These are phyloP conservation scores for Pseudohyphozyma bogoriensis DNA, from an alignment of 768 basidiomycete species.

Conservation along the genomic window DNA sequence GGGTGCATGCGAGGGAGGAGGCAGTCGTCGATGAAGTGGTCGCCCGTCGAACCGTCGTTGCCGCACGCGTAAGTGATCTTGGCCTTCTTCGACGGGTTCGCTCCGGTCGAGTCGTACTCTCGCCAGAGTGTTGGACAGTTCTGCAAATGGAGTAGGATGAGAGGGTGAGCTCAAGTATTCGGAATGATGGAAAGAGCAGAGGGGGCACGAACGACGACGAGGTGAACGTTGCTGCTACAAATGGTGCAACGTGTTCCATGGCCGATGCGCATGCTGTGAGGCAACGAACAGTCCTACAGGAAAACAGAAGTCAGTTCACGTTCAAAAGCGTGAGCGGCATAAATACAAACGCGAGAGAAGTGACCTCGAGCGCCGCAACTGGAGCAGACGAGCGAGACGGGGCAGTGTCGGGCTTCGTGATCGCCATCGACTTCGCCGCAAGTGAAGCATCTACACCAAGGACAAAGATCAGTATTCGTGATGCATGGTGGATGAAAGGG, in stretches of 20 bases:
- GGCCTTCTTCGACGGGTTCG: conserved; percentile 22
- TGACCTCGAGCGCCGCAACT: conserved; percentile 25
- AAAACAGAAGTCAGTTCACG: background rate
- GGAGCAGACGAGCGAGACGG: conserved; percentile 22
- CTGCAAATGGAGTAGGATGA: background rate
- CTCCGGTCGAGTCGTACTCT: conserved; percentile 20
- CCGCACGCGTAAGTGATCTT: conserved; percentile 23
- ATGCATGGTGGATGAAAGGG: background rate
- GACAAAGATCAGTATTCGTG: no score
- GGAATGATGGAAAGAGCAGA: no score
- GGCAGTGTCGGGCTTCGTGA: conserved; percentile 28
- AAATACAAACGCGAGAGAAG: conserved; percentile 8
- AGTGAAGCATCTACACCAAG: conserved; percentile 12
- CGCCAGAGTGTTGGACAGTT: conserved; percentile 24
- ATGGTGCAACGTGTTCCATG: conserved; percentile 13
- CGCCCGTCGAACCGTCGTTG: conserved; percentile 21
- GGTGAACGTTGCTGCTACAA: conserved; percentile 15
- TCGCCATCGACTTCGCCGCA: conserved; percentile 26
- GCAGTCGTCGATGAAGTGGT: conserved; percentile 29
- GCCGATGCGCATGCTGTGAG: background rate
- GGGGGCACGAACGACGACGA: background rate
- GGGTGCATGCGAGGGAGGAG: conserved; percentile 24
- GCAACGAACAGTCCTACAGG: conserved; percentile 11
- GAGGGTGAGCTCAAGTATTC: no score
- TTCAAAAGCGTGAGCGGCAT: background rate